Evolutionary conservation across 2,329 filamentous ascomycete species (phyloP).

Genomic region (Alternaria brassicicola): DNA sequence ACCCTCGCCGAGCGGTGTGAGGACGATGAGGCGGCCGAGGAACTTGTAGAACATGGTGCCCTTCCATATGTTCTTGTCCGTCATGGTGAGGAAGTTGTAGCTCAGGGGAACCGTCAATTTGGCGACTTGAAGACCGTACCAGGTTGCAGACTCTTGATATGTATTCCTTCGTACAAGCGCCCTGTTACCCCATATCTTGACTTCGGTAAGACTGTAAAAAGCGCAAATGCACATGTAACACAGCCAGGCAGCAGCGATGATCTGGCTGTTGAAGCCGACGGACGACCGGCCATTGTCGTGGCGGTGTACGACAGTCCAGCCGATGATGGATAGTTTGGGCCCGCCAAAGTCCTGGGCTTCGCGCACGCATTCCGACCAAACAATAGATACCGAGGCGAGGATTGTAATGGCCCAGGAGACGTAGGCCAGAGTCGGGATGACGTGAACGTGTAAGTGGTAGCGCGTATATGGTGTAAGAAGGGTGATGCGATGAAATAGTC

Average conservation of each 20-base stretch:
- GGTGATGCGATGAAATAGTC: conserved; percentile 49
- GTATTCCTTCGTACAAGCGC: conserved; percentile 90
- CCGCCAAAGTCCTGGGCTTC: conserved; percentile 61
- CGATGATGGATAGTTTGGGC: conserved; percentile 74
- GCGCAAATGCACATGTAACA: conserved; percentile 95
- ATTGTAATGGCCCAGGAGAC: conserved; percentile 70
- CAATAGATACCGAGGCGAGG: conserved; percentile 77
- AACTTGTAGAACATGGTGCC: conserved; percentile 88
- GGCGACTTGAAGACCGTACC: conserved; percentile 93
- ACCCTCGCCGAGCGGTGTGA: conserved; percentile 80
- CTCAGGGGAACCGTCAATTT: conserved; percentile 89
- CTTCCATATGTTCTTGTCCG: conserved; percentile 73
- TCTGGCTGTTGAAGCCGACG: conserved; percentile 84
- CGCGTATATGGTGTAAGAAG: conserved; percentile 81
- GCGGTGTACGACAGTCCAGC: conserved; percentile 74
- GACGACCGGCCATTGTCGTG: conserved; percentile 72
- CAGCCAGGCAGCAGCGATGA: conserved; percentile 86
- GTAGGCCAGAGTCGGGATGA: conserved; percentile 72
- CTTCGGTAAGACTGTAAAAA: conserved; percentile 84
- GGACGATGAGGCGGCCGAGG: conserved; percentile 79
- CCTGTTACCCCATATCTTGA: conserved; percentile 96
- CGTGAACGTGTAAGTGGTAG: conserved; percentile 75
- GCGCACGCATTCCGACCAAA: conserved; percentile 94
- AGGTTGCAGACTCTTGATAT: conserved; percentile 89
- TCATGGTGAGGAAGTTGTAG: conserved; percentile 95